phyloP scores from a whole-genome alignment of 148 eudicot species.

The Bassia scoparia region DNA sequence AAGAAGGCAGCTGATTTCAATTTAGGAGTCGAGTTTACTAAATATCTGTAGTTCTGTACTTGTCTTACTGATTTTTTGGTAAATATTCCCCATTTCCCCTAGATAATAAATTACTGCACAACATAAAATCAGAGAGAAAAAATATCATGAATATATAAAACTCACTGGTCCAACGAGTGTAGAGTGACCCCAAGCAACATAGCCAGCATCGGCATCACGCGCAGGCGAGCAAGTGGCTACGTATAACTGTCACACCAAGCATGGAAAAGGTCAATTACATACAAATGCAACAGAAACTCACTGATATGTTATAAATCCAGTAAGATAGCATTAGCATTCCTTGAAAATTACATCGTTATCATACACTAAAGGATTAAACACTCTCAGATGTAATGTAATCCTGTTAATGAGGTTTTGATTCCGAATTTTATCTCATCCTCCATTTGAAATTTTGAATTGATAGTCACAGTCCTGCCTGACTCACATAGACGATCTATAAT shows the following conservation, averaged over 20 bases:
- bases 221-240: slow-evolving; percentile 97
- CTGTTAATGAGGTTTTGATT: too few relatives aligned
- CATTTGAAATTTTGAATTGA: too few relatives aligned
- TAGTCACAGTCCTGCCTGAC: too few relatives aligned
- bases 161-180: slow-evolving; percentile 93
- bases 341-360: background rate
- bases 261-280: background rate
- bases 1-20: too few relatives aligned
- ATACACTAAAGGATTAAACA: background rate
- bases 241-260: slow-evolving; percentile 58
- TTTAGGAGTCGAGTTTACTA: too few relatives aligned
- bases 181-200: slow-evolving; percentile 95
- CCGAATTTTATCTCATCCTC: too few relatives aligned
- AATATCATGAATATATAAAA: slow-evolving; percentile 1
- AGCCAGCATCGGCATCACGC: slow-evolving; percentile 76
- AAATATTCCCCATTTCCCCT: too few relatives aligned
- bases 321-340: background rate
- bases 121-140: background rate
- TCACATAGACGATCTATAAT: too few relatives aligned
- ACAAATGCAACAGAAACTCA: background rate
- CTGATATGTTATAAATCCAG: background rate
- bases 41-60: too few relatives aligned
- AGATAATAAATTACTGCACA: too few relatives aligned
- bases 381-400: too few relatives aligned
- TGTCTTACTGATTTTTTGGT: too few relatives aligned